Conservation (phyloP, 2,329 filamentous ascomycete genomes). For the Fusarium aywerte region DNA sequence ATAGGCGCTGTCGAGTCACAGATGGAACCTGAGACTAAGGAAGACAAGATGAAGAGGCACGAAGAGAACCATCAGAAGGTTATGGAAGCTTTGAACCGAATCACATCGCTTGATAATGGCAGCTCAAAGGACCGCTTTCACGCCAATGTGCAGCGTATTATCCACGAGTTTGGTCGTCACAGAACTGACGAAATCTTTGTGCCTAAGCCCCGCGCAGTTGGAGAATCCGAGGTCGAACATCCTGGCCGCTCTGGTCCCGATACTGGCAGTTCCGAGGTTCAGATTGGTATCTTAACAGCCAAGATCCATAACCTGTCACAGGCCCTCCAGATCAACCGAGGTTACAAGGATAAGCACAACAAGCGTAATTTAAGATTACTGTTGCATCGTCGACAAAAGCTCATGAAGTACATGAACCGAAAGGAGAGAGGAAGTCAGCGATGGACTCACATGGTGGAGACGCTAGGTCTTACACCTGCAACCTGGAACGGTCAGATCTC, state of each 20-base stretch:
- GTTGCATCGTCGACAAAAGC: conserved; percentile 88
- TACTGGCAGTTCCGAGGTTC: conserved; percentile 96
- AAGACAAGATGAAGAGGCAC: conserved; percentile 57
- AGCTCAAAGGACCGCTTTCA: conserved; percentile 82
- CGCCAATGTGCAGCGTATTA: conserved; percentile 84
- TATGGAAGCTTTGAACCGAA: conserved; percentile 79
- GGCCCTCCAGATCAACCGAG: conserved; percentile 72
- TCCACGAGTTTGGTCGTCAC: conserved; percentile 91
- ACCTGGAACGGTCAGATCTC: conserved; percentile 91
- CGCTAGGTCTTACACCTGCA: conserved; percentile 84
- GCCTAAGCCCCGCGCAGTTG: conserved; percentile 65
- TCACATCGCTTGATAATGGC: conserved; percentile 80
- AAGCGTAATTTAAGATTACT: conserved; percentile 88
- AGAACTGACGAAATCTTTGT: conserved; percentile 79
- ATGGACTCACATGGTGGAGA: conserved; percentile 88
- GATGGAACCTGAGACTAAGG: conserved; percentile 55
- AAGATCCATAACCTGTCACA: conserved; percentile 88
- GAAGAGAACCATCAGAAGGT: conserved; percentile 72
- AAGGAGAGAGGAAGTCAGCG: conserved; percentile 92
- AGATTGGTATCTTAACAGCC: conserved; percentile 92
- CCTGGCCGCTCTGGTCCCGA: conserved; percentile 81
- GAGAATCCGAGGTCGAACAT: conserved; percentile 52
- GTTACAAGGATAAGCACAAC: conserved; percentile 90
- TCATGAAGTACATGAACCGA: conserved; percentile 84
- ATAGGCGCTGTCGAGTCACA: conserved; percentile 50